A percentile compares a stretch with the other conserved stretches of the same genome.
These are phyloP conservation scores for Physcomitrium patens DNA, from an alignment of 225 moss, liverwort and hornwort genomes.

Conservation along the genomic window DNA sequence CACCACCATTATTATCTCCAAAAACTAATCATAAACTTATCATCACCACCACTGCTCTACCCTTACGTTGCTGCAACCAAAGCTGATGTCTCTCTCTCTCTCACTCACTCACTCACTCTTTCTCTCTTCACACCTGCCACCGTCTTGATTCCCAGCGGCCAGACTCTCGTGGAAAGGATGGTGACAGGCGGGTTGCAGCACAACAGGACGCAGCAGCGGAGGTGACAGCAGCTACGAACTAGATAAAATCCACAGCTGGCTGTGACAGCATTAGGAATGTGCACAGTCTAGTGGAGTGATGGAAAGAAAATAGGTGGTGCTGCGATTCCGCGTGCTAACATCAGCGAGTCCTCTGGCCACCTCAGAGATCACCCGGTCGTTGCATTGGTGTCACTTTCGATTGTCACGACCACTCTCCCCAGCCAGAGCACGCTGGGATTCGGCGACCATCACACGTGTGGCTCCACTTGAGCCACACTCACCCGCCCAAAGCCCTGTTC, in stretches of 20 bases:
- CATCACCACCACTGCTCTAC: background rate
- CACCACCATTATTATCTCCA: conserved; percentile 15
- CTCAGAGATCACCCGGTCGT: background rate
- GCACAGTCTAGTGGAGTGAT: conserved; percentile 12
- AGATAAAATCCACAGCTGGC: conserved; percentile 10
- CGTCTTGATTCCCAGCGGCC: background rate
- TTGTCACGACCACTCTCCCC: too few relatives aligned
- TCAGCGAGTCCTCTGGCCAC: background rate
- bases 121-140: too few relatives aligned
- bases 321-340: background rate
- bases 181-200: background rate
- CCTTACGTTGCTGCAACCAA: background rate
- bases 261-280: conserved; percentile 12
- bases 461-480: too few relatives aligned
- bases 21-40: background rate
- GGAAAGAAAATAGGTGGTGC: conserved; percentile 15
- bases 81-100: too few relatives aligned
- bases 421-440: too few relatives aligned
- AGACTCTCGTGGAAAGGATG: background rate
- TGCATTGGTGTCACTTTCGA: background rate
- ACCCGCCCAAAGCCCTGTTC: too few relatives aligned
- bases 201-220: too few relatives aligned
- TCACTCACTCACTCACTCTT: too few relatives aligned
- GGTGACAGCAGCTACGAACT: conserved; percentile 3
- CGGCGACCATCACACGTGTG: too few relatives aligned